Evolutionary conservation across 2,329 filamentous ascomycete genomes (phyloP), one percentile per base, ranked within the genome.

Genomic region (Gnomoniopsis smithogilvyi): DNA sequence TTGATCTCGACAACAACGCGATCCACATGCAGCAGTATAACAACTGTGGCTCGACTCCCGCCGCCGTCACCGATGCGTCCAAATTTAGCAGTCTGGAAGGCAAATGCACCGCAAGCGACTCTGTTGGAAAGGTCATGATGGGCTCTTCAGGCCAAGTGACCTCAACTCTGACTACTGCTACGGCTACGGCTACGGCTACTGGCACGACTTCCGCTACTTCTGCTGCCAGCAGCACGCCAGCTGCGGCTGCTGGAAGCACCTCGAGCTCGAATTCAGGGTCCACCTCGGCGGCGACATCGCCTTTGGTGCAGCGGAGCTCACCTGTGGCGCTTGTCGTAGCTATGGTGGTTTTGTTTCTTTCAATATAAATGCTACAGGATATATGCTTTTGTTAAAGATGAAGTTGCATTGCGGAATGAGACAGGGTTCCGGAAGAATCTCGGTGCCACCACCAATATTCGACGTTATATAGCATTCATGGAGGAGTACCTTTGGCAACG

Each of bases 21-120:
- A 72, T 81, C 33, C 80, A 79, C 71, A 69, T 84, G 61, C 76
- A 80, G 2, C 79, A 78, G 58, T 82, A 82, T 60, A 63, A 68
- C 34, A 81, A 82, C 71, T 83, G 80, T 67, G 80, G 78, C 61
- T 75, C 74, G 4, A 73, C 72, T 6, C 75, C 76, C n/a, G 69
- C 72, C 15, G 76, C 77, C 50, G 72, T 77, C 47, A 70, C 67
- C 36, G 63, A 65, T 10, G 54, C 68, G 11, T 67, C 64, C 26
- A 66, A 72, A 57, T 62, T 76, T 17, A 43, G 56, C 3, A 54
- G 61, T 1, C 59, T 70, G 10, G 51, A 61, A 2, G 69, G 69
- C 21, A 54, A 60, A 1, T 71, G 69, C 43, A 51, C 12, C 41
- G n/a, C 52, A 7, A 41, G 11, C n/a, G 19, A 14, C 36, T 11